Evolutionary conservation across 2,329 filamentous ascomycete species (phyloP), one percentile per base, ranked within the genome.

Genomic region (Coniochaeta sp.): DNA sequence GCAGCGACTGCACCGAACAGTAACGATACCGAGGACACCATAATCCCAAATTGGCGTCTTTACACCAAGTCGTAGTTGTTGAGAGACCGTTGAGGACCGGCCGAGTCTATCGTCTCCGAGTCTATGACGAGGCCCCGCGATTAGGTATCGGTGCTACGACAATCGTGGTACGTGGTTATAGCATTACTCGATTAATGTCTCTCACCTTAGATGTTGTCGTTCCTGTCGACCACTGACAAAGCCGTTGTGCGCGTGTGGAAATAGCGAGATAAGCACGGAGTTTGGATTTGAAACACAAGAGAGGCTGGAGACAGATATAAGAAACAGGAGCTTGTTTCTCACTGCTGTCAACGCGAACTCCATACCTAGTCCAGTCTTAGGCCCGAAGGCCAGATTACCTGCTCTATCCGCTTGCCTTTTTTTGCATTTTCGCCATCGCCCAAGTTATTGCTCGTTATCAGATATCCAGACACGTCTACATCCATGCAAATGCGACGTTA

Each of bases 1-100:
- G 65, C 70, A 44, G 74, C 44, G n/a, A 68, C 66, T 5, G 70
- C 71, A 58, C 66, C 72, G 16, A 72, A 58, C 32, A 77, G 66
- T 34, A 74, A 61, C 57, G 73, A 62, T 19, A 78, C 26, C 2
- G 74, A 70, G 19, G 73, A 73, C 63, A 77, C 69, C 72, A 74
- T 77, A 16, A 24, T 44, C 57, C 4, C 12, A 12, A 47, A 12
- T 26, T 47, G 42, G 42, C 2, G 19, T 47, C 5, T 24, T 52
- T 30, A 24, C 24, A 17, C 22, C 19, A 7, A 36, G 3, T 12
- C 12, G 34, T 36, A 12, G 7, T 28, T 9, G 24, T 5, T 2
- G 6, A 22, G 6, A 17, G 9, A 52, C 6, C 3, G 17, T n/a
- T 52, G 22, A 17, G 24, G 24, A 52, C 26, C 12, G n/a, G 22